phyloP scores from a whole-genome alignment of 768 basidiomycete species.

The Phlebiopsis flavidoalba region DNA sequence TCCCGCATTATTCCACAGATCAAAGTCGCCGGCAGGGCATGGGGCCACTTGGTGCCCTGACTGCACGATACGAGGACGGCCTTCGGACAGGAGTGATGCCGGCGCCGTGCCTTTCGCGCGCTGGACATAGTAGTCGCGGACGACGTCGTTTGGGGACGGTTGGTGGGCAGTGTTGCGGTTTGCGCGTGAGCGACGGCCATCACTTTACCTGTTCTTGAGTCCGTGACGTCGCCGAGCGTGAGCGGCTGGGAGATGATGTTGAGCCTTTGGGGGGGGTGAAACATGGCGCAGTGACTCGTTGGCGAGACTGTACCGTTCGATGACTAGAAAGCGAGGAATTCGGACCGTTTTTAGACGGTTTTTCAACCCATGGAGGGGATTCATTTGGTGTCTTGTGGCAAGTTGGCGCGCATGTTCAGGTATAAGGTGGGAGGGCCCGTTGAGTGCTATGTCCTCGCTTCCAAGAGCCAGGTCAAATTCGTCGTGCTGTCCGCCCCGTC shows the following conservation, averaged over 20 bases:
- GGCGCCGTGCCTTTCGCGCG: conserved; percentile 42
- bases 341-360: no score
- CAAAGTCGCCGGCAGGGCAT: conserved; percentile 62
- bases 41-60: conserved; percentile 42
- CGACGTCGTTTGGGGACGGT: conserved; percentile 33
- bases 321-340: no score
- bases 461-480: no score
- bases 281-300: no score
- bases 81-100: conserved; percentile 54
- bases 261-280: no score
- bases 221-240: conserved; percentile 34
- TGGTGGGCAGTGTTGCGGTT: conserved; percentile 29
- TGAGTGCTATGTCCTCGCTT: no score
- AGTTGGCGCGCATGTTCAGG: no score
- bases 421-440: no score
- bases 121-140: conserved; percentile 40
- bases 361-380: no score
- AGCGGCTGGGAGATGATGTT: conserved; percentile 32
- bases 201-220: conserved; percentile 47
- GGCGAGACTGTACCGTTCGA: no score
- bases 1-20: conserved; percentile 55
- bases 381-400: no score
- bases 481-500: no score
- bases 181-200: conserved; percentile 51
- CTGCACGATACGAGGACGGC: conserved; percentile 46